Percentiles rank a stretch among this genome's conserved stretches.
Conservation (phyloP, 306 rosid species). For the Dalbergia oliveri region DNA sequence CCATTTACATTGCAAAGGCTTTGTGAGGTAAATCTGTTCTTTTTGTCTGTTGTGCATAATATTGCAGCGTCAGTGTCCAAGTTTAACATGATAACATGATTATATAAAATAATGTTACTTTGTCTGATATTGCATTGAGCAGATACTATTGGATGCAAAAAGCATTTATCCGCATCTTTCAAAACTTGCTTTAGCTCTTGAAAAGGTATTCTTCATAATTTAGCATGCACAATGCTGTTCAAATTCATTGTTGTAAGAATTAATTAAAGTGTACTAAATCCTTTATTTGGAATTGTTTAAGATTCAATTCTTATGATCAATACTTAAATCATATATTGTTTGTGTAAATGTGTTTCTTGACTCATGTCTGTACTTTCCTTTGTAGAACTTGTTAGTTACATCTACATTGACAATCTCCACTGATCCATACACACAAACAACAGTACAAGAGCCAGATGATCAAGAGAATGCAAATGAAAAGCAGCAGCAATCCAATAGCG, state of each 20-base stretch:
- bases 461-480: constrained; percentile 60
- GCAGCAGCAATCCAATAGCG: constrained; percentile 53
- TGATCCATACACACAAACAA: constrained; percentile 62
- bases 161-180: constrained; percentile 84
- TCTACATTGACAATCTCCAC: constrained; percentile 66
- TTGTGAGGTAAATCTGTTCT: constrained; percentile 71
- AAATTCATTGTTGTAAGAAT: constrained; percentile 28
- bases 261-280: constrained; percentile 1
- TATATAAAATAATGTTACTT: constrained; percentile 26
- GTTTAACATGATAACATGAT: constrained; percentile 24
- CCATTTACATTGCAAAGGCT: constrained; percentile 97
- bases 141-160: constrained; percentile 87
- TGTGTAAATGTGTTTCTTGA: constrained; percentile 31
- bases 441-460: constrained; percentile 51
- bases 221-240: constrained; percentile 21
- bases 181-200: constrained; percentile 94
- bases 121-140: constrained; percentile 44
- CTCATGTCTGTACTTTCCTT: constrained; percentile 34
- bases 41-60: constrained; percentile 30
- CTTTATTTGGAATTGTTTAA: constrained; percentile 15
- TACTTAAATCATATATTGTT: neutral
- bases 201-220: constrained; percentile 71
- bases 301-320: constrained; percentile 18
- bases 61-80: neutral
- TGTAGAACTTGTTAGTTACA: constrained; percentile 91